Percentiles rank a stretch among this genome's conserved stretches.
Evolutionary conservation across 2,329 filamentous ascomycete genomes (phyloP).

Genomic region (Verticillium zaregamsianum): DNA sequence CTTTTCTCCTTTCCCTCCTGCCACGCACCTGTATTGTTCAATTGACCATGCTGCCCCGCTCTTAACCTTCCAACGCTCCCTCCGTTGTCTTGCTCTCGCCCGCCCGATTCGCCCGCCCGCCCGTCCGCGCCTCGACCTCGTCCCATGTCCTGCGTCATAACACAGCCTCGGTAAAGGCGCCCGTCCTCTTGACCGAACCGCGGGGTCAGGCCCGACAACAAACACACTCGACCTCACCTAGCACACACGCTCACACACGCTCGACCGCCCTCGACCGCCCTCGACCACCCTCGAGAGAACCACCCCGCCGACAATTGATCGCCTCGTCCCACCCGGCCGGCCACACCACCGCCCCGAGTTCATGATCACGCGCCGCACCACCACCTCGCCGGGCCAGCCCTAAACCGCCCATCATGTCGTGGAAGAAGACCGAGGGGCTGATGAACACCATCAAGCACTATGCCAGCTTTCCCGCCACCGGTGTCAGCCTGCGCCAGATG

Average conservation of each 20-base stretch:
- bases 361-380: neutral
- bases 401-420: constrained; percentile 66
- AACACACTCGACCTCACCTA: neutral
- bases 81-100: neutral
- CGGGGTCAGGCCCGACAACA: constrained; percentile 13
- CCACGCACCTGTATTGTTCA: constrained; percentile 16
- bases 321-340: neutral
- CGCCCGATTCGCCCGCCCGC: neutral
- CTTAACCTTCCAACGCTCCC: neutral
- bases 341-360: neutral
- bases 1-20: constrained; percentile 11
- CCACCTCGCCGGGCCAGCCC: constrained; percentile 12
- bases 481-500: constrained; percentile 96
- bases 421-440: constrained; percentile 85
- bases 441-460: constrained; percentile 98
- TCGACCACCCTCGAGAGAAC: neutral
- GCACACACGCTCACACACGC: neutral
- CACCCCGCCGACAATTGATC: neutral
- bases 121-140: neutral
- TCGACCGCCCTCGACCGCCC: neutral
- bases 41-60: constrained; percentile 6
- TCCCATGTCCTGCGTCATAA: constrained; percentile 17
- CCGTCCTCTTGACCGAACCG: constrained; percentile 8
- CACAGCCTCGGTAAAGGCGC: constrained; percentile 15
- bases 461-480: constrained; percentile 93